These are phyloP conservation scores for Heliocybe sulcata DNA, from an alignment of 1,284 basidiomycete genomes.

Conservation along the genomic window DNA sequence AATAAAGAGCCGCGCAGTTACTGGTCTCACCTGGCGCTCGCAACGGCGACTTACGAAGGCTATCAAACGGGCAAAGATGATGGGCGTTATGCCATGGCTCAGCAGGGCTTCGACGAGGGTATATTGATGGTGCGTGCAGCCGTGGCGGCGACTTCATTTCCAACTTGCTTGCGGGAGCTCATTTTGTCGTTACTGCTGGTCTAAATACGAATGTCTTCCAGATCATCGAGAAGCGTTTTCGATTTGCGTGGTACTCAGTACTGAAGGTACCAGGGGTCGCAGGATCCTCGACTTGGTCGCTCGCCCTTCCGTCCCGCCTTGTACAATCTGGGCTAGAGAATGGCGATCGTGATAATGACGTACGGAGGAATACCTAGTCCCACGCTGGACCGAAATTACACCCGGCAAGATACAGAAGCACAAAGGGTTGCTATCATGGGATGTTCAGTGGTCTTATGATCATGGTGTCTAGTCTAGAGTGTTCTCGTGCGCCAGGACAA, in stretches of 20 bases:
- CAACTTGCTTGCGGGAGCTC: too few species aligned
- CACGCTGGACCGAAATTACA: not conserved
- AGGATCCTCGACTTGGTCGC: not conserved
- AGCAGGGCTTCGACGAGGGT: constrained; percentile 25
- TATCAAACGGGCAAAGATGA: constrained; percentile 86
- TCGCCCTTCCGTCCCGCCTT: not conserved
- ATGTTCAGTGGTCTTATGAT: not conserved
- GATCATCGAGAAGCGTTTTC: not conserved
- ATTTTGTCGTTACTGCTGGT: too few species aligned
- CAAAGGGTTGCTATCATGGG: not conserved
- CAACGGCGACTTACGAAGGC: constrained; percentile 85
- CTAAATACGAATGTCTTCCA: not conserved
- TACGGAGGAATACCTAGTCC: not conserved
- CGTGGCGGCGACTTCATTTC: too few species aligned
- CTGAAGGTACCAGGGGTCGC: not conserved
- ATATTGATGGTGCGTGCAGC: not conserved
- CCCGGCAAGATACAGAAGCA: not conserved
- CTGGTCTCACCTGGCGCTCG: constrained; percentile 73
- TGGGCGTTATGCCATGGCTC: constrained; percentile 80
- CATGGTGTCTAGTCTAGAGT: not conserved
- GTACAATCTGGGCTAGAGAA: not conserved
- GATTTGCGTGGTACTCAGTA: not conserved
- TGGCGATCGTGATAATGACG: not conserved
- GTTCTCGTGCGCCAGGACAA: not conserved
- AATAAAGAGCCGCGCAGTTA: constrained; percentile 66